Percentiles rank a stretch among this genome's conserved stretches.
Evolutionary conservation across 2,329 filamentous ascomycete genomes (phyloP).

Genomic region (Alternaria consortialis): DNA sequence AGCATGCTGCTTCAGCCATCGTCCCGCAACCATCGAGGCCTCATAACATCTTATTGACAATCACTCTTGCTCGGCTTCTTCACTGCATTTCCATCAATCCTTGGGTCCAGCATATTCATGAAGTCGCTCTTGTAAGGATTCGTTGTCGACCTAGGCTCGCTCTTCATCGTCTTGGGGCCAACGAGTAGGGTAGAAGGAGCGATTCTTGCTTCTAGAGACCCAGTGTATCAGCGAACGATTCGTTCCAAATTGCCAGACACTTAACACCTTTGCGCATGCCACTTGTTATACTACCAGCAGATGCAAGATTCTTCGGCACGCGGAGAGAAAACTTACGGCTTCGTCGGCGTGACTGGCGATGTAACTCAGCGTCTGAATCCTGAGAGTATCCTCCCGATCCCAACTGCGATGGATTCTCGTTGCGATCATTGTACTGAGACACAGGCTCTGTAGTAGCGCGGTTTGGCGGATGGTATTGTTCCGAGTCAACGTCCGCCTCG

Average conservation of each 20-base stretch:
- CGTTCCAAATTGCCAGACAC: not conserved
- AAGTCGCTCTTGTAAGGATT: constrained; percentile 21
- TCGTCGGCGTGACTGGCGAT: constrained; percentile 6
- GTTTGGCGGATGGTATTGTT: not conserved
- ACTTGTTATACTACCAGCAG: not conserved
- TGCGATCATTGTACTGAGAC: not conserved
- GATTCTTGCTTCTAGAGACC: constrained; percentile 24
- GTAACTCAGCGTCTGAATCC: constrained; percentile 8
- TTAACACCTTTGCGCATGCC: not conserved
- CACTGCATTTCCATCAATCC: constrained; percentile 17
- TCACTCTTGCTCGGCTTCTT: constrained; percentile 12
- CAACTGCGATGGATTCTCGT: not conserved
- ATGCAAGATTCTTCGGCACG: not conserved
- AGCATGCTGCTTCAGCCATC: not conserved
- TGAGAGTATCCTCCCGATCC: not conserved
- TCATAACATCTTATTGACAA: not conserved
- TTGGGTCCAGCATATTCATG: constrained; percentile 29
- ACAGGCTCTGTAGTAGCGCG: constrained; percentile 3
- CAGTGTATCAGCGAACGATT: not conserved
- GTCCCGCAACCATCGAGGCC: not conserved
- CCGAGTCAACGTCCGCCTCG: not conserved
- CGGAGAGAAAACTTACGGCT: constrained; percentile 10
- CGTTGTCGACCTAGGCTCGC: constrained; percentile 2
- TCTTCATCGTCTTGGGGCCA: not conserved
- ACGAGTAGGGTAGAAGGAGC: not conserved